These are phyloP conservation scores for Flaveria sonorensis DNA, from an alignment of 129 eudicot species.

Conservation along the genomic window DNA sequence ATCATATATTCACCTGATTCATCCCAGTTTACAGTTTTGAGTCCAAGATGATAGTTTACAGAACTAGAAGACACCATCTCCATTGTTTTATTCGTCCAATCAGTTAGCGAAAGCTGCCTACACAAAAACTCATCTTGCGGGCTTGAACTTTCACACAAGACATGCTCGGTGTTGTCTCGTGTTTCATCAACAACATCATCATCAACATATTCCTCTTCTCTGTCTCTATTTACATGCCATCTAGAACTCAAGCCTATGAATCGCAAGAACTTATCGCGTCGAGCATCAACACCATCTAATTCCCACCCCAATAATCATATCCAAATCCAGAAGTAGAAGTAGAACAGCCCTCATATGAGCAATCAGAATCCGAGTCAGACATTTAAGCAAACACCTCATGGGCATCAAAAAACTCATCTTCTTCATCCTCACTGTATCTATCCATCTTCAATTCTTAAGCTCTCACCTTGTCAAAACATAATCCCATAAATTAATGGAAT, in stretches of 20 bases:
- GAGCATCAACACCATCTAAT: conserved; percentile 50
- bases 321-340: conserved; percentile 51
- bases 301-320: conserved; percentile 56
- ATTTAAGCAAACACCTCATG: conserved; percentile 48
- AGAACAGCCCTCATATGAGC: conserved; percentile 42
- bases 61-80: conserved; percentile 32
- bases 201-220: conserved; percentile 37
- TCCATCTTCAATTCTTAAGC: conserved; percentile 42
- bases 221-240: conserved; percentile 37
- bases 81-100: conserved; percentile 27
- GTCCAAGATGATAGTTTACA: conserved; percentile 23
- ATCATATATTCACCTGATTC: conserved; percentile 40
- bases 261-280: conserved; percentile 58
- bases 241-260: conserved; percentile 58
- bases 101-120: conserved; percentile 40
- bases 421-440: conserved; percentile 42
- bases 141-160: conserved; percentile 22
- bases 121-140: conserved; percentile 35
- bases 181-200: conserved; percentile 20
- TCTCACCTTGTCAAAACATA: conserved; percentile 45
- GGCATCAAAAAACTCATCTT: conserved; percentile 63
- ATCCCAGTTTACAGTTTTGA: conserved; percentile 41
- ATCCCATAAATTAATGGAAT: conserved; percentile 5
- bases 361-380: conserved; percentile 55
- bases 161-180: conserved; percentile 18